phyloP scores from a whole-genome alignment of 2,329 filamentous ascomycete genomes.

The Beauveria brongniartii region DNA sequence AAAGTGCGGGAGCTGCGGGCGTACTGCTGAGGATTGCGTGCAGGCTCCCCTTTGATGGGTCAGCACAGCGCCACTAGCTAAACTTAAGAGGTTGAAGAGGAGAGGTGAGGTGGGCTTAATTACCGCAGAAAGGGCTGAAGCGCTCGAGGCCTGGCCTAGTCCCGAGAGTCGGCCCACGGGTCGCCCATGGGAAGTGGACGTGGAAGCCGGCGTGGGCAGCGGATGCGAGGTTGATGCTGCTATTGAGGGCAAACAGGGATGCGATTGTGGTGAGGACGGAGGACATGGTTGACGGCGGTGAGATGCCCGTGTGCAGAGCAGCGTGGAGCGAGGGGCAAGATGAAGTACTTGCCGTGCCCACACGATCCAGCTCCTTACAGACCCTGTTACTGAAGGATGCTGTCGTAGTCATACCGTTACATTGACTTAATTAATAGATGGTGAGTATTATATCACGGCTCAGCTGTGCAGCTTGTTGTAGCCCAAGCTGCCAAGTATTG shows the following conservation, averaged over 20 bases:
- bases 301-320: not conserved
- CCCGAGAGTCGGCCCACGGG: not conserved
- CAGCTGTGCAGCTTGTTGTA: too few species aligned
- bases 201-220: slow-evolving; percentile 3
- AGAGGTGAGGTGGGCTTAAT: too few species aligned
- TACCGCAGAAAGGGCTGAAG: slow-evolving; percentile 1
- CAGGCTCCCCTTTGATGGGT: not conserved
- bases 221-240: not conserved
- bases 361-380: not conserved
- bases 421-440: too few species aligned
- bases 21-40: not conserved
- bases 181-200: slow-evolving; percentile 1
- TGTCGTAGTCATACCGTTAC: too few species aligned
- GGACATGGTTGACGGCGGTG: not conserved
- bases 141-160: not conserved
- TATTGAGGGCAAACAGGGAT: not conserved
- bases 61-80: not conserved
- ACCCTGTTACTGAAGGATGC: not conserved
- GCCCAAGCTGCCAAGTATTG: too few species aligned
- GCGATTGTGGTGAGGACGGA: not conserved
- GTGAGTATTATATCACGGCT: too few species aligned
- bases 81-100: too few species aligned
- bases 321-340: not conserved
- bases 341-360: not conserved
- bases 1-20: not conserved